A percentile compares a stretch with the other conserved stretches of the same genome.
Conservation (phyloP, 2,329 filamentous ascomycete genomes). For the Aspergillus sp. region DNA sequence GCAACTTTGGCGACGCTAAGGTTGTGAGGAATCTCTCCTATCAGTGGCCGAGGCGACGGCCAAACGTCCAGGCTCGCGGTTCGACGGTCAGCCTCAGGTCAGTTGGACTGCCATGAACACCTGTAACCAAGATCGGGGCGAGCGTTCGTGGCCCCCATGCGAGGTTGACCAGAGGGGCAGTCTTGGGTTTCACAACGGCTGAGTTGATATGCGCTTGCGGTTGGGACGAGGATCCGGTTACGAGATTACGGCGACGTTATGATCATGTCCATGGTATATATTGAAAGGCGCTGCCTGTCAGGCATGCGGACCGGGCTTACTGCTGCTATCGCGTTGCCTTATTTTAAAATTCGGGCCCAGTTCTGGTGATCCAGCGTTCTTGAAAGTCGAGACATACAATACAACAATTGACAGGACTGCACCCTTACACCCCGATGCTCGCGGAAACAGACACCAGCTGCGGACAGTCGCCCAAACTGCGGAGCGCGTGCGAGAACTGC, state of each 20-base stretch:
- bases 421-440: constrained; percentile 15
- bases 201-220: constrained; percentile 25
- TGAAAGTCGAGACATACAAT: too few species aligned
- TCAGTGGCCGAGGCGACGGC: constrained; percentile 6
- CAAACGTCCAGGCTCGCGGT: constrained; percentile 11
- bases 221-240: constrained; percentile 22
- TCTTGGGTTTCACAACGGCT: constrained; percentile 31
- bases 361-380: too few species aligned
- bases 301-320: too few species aligned
- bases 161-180: constrained; percentile 26
- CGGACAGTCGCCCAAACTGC: constrained; percentile 25
- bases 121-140: constrained; percentile 5
- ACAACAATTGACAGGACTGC: too few species aligned
- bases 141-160: constrained; percentile 15
- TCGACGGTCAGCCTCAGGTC: constrained; percentile 12
- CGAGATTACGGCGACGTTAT: constrained; percentile 15
- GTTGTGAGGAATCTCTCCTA: constrained; percentile 7
- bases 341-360: too few species aligned
- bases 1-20: constrained; percentile 3
- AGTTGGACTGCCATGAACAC: constrained; percentile 11
- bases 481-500: constrained; percentile 31
- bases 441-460: constrained; percentile 16
- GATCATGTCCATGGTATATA: not conserved
- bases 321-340: too few species aligned
- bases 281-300: too few species aligned